Percentiles rank a stretch among this genome's conserved stretches.
Evolutionary conservation across 306 rosid species (phyloP).

Genomic region (Gleditsia sinensis): DNA sequence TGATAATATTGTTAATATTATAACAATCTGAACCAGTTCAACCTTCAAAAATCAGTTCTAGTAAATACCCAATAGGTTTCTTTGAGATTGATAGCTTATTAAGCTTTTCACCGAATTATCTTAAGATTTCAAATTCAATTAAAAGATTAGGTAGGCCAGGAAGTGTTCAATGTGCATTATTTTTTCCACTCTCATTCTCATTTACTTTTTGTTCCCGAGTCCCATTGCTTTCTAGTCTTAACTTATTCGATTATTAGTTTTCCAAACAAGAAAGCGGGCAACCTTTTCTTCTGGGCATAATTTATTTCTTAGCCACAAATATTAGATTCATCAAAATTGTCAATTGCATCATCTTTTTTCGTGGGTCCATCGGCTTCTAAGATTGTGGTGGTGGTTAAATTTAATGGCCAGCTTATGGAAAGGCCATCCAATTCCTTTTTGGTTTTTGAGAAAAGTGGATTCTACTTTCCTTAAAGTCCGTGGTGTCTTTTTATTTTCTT

Average conservation of each 20-base stretch:
- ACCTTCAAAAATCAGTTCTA: neutral
- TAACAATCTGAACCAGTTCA: neutral
- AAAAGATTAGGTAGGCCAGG: neutral
- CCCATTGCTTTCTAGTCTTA: constrained; percentile 1
- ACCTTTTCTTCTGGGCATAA: constrained; percentile 25
- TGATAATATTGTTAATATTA: neutral
- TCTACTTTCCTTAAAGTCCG: neutral
- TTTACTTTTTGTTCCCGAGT: constrained; percentile 3
- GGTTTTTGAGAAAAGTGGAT: constrained; percentile 16
- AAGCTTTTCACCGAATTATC: neutral
- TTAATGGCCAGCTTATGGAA: neutral
- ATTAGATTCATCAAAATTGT: constrained; percentile 20
- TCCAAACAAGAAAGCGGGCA: constrained; percentile 28
- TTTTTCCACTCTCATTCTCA: neutral
- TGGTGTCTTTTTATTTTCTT: neutral
- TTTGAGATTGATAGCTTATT: constrained; percentile 20
- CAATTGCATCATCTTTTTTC: constrained; percentile 3
- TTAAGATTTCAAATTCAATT: neutral
- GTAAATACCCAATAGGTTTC: neutral
- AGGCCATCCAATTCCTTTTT: neutral
- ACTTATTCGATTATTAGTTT: neutral
- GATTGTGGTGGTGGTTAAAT: constrained; percentile 23
- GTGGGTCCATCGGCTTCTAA: neutral
- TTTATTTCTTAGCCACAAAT: constrained; percentile 5
- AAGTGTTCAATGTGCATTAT: neutral